Conservation (phyloP, 2,329 filamentous ascomycete genomes). For the Penicillium olsonii region DNA sequence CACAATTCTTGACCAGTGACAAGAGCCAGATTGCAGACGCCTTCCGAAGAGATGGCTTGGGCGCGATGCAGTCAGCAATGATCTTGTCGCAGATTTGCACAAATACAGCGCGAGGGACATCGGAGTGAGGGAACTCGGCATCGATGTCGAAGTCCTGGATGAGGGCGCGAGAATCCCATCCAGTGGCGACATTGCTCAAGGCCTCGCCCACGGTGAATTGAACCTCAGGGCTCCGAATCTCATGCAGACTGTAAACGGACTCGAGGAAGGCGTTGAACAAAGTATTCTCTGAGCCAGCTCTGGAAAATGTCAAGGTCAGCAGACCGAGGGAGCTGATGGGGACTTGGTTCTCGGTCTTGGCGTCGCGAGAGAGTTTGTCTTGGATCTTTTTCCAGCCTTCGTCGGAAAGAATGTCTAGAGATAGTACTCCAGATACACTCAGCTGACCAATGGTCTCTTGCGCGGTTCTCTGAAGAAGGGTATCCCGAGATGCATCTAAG, state of each 20-base stretch:
- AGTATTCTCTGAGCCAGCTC: constrained; percentile 34
- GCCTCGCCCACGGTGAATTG: constrained; percentile 92
- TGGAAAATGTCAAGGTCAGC: constrained; percentile 60
- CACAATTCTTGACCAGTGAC: constrained; percentile 86
- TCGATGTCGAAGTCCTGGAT: constrained; percentile 76
- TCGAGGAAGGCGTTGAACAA: constrained; percentile 57
- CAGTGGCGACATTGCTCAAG: constrained; percentile 71
- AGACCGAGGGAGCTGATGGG: constrained; percentile 80
- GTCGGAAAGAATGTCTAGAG: constrained; percentile 31
- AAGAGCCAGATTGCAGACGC: constrained; percentile 95
- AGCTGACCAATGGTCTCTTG: constrained; percentile 63
- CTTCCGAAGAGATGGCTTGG: constrained; percentile 86
- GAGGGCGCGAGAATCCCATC: constrained; percentile 82
- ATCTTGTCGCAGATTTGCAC: constrained; percentile 68
- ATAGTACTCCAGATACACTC: constrained; percentile 58
- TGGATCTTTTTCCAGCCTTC: constrained; percentile 52
- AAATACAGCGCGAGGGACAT: constrained; percentile 45
- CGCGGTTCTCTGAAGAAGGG: constrained; percentile 58
- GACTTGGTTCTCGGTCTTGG: constrained; percentile 78
- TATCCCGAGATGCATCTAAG: constrained; percentile 57
- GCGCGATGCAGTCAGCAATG: constrained; percentile 74
- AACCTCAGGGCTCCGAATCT: constrained; percentile 80
- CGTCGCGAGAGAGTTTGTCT: constrained; percentile 64
- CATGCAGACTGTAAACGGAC: constrained; percentile 74
- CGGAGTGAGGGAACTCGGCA: constrained; percentile 45